A percentile compares a stretch with the other conserved stretches of the same genome.
Evolutionary conservation across 2,329 filamentous ascomycete species (phyloP).

Genomic region (Westerdykella ornata): DNA sequence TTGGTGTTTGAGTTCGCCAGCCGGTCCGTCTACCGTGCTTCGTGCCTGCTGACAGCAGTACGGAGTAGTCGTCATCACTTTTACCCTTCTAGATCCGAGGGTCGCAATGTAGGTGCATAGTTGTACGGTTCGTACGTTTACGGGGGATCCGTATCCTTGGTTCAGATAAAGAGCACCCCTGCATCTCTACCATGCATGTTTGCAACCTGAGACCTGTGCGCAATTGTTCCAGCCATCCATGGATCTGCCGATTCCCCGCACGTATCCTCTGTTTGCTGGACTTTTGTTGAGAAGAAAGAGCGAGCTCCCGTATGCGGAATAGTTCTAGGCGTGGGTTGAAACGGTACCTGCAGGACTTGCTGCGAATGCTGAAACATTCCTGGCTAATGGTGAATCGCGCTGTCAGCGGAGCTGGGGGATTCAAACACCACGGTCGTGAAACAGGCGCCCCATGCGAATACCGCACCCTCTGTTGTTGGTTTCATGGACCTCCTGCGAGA

Average conservation of each 20-base stretch:
- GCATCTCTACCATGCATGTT: too few relatives aligned
- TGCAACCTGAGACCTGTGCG: too few relatives aligned
- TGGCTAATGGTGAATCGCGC: too few relatives aligned
- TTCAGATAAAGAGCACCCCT: conserved; percentile 3
- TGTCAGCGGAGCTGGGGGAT: too few relatives aligned
- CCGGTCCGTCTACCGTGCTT: conserved; percentile 7
- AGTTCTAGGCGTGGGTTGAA: conserved; percentile 15
- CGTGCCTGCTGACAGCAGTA: conserved; percentile 10
- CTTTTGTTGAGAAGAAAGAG: too few relatives aligned
- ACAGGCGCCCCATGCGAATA: conserved; percentile 11
- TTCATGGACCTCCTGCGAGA: too few relatives aligned
- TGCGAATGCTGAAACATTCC: conserved; percentile 23
- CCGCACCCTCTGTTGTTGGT: too few relatives aligned
- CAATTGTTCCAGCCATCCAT: too few relatives aligned
- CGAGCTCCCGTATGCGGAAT: too few relatives aligned
- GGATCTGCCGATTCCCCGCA: too few relatives aligned
- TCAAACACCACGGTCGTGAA: conserved; percentile 13
- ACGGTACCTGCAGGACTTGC: conserved; percentile 31
- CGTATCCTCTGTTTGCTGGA: too few relatives aligned
- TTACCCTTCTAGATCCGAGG: background rate
- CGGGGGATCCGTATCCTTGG: conserved; percentile 14
- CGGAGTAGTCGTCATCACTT: background rate
- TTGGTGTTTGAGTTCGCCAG: background rate
- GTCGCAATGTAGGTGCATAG: background rate
- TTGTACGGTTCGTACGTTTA: too few relatives aligned